Evolutionary conservation across 1,284 basidiomycete species (phyloP).

Genomic region (Somion occarium): DNA sequence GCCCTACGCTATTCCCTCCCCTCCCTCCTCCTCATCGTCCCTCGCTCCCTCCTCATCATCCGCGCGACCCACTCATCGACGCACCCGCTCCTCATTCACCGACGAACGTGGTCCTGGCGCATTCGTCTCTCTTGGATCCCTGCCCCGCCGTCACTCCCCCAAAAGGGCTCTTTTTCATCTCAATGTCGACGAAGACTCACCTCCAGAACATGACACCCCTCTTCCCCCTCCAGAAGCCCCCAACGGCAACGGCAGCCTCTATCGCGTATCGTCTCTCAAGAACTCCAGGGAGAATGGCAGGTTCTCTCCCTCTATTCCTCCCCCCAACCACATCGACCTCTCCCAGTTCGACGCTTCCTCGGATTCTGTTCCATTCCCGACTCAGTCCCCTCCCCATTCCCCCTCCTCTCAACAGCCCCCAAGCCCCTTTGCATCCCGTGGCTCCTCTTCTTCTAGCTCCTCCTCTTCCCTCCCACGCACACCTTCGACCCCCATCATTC

Average conservation of each 20-base stretch:
- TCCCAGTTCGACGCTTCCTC: conserved; percentile 9
- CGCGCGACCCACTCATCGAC: conserved; percentile 19
- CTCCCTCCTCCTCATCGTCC: conserved; percentile 12
- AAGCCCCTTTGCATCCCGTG: not conserved
- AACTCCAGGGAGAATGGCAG: conserved; percentile 23
- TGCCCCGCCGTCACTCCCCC: conserved; percentile 36
- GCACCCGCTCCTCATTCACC: conserved; percentile 35
- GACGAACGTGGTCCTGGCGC: conserved; percentile 46
- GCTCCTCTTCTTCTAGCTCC: conserved; percentile 13
- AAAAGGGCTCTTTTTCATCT: conserved; percentile 34
- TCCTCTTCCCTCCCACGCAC: conserved; percentile 23
- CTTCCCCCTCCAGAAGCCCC: conserved; percentile 14
- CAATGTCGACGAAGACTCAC: conserved; percentile 20
- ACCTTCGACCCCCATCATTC: conserved; percentile 38
- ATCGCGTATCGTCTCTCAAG: conserved; percentile 21
- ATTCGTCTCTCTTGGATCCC: conserved; percentile 43
- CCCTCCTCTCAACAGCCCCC: conserved; percentile 9
- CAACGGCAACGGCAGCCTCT: conserved; percentile 9
- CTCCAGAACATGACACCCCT: conserved; percentile 25
- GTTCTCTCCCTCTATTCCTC: conserved; percentile 27
- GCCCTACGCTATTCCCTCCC: conserved; percentile 26
- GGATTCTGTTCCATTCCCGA: conserved; percentile 32
- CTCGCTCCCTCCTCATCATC: conserved; percentile 16
- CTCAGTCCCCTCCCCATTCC: conserved; percentile 22
- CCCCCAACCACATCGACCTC: conserved; percentile 23